These are phyloP conservation scores for Durotheca rogersii DNA, from an alignment of 495 filamentous ascomycete genomes.

Conservation along the genomic window DNA sequence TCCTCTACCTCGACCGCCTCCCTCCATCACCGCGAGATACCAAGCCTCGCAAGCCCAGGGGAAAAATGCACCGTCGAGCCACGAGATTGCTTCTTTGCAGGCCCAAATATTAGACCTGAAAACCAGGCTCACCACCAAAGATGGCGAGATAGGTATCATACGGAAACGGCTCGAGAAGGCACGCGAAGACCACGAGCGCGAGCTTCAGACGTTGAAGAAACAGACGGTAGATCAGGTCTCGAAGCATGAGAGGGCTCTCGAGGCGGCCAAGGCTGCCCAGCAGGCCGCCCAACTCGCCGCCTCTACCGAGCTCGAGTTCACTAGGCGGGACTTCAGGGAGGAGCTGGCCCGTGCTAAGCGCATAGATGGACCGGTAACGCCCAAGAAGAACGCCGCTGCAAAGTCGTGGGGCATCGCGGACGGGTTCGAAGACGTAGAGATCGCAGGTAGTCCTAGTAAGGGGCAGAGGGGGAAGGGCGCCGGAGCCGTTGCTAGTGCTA, in stretches of 20 bases:
- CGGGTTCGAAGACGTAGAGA: slow-evolving; percentile 57
- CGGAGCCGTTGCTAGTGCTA: slow-evolving; percentile 38
- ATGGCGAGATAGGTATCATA: slow-evolving; percentile 55
- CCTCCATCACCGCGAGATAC: slow-evolving; percentile 28
- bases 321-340: slow-evolving; percentile 52
- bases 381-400: slow-evolving; percentile 45
- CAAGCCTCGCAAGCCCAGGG: slow-evolving; percentile 33
- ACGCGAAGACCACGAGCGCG: slow-evolving; percentile 45
- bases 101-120: slow-evolving; percentile 42
- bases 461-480: slow-evolving; percentile 37
- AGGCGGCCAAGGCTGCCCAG: slow-evolving; percentile 48
- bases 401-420: slow-evolving; percentile 49
- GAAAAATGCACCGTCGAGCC: slow-evolving; percentile 12
- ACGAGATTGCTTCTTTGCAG: slow-evolving; percentile 29
- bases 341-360: slow-evolving; percentile 44
- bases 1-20: slow-evolving; percentile 27
- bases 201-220: slow-evolving; percentile 47
- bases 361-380: slow-evolving; percentile 43
- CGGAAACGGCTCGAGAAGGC: slow-evolving; percentile 52
- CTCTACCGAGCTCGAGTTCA: slow-evolving; percentile 54
- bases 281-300: slow-evolving; percentile 47
- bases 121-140: slow-evolving; percentile 45
- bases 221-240: slow-evolving; percentile 48
- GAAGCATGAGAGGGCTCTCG: slow-evolving; percentile 47
- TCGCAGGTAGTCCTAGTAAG: slow-evolving; percentile 47